Evolutionary conservation across 2,329 filamentous ascomycete genomes (phyloP).

Genomic region (Sarocladium strictum): DNA sequence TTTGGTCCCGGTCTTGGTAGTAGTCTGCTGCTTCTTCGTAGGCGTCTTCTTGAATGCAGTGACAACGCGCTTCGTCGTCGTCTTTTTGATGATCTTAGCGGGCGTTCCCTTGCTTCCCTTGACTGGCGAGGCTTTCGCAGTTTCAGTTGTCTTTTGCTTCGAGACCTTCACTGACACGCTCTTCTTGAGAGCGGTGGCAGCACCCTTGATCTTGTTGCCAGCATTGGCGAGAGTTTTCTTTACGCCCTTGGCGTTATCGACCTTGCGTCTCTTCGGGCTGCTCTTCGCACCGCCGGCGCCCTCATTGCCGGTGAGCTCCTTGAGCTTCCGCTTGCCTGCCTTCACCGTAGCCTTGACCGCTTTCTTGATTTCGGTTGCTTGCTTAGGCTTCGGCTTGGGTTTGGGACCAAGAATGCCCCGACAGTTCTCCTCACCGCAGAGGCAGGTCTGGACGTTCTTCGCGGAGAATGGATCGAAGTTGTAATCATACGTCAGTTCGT

Average conservation of each 20-base stretch:
- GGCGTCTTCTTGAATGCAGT: constrained; percentile 18
- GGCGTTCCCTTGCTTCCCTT: neutral
- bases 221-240: constrained; percentile 29
- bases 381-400: constrained; percentile 26
- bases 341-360: constrained; percentile 35
- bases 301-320: constrained; percentile 43
- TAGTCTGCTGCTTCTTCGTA: constrained; percentile 15
- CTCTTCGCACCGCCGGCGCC: constrained; percentile 38
- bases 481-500: constrained; percentile 93
- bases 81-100: constrained; percentile 11
- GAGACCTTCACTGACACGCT: constrained; percentile 24
- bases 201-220: constrained; percentile 30
- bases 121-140: neutral
- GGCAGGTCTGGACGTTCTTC: constrained; percentile 62
- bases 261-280: constrained; percentile 44
- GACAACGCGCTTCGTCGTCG: constrained; percentile 19
- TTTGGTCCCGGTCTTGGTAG: neutral
- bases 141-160: constrained; percentile 12
- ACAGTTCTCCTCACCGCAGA: constrained; percentile 58
- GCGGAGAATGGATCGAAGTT: constrained; percentile 65
- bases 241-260: constrained; percentile 30
- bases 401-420: constrained; percentile 59
- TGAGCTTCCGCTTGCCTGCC: constrained; percentile 50
- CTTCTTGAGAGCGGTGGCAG: constrained; percentile 31
- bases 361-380: constrained; percentile 30